phyloP scores from a whole-genome alignment of 2,329 filamentous ascomycete species.

The Lecanicillium sp. region DNA sequence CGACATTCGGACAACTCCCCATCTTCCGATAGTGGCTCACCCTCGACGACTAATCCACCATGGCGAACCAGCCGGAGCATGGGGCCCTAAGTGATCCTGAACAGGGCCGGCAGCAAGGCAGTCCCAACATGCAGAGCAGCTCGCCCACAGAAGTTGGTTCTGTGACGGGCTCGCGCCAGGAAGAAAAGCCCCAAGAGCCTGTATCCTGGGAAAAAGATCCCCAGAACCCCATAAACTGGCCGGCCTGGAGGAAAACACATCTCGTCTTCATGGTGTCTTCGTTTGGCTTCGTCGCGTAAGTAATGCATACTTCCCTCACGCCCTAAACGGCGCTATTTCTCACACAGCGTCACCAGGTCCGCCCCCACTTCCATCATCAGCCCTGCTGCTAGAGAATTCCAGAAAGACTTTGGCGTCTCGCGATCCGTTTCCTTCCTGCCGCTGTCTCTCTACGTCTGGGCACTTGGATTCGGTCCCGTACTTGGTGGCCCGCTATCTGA shows the following conservation, averaged over 20 bases:
- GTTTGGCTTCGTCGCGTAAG: slow-evolving; percentile 34
- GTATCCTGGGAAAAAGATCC: slow-evolving; percentile 27
- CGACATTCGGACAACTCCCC: no score
- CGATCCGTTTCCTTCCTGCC: slow-evolving; percentile 50
- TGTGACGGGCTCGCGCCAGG: no score
- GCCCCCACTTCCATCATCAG: slow-evolving; percentile 48
- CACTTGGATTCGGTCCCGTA: slow-evolving; percentile 52
- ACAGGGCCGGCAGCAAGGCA: no score
- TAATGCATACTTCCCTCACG: slow-evolving; percentile 6
- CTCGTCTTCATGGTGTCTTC: slow-evolving; percentile 29
- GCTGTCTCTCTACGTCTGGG: slow-evolving; percentile 52
- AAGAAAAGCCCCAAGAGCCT: not conserved
- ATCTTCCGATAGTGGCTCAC: no score
- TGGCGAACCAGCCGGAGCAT: no score
- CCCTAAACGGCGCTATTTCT: no score
- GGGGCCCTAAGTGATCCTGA: no score
- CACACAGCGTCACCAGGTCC: slow-evolving; percentile 29
- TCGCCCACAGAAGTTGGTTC: no score
- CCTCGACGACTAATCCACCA: no score
- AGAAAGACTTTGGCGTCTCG: slow-evolving; percentile 44
- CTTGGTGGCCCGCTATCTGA: slow-evolving; percentile 53
- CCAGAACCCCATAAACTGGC: slow-evolving; percentile 46
- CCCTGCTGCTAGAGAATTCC: slow-evolving; percentile 36
- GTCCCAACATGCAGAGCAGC: no score
- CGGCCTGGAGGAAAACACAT: slow-evolving; percentile 29